Base-by-base conservation (phyloP, 768 basidiomycete genomes). In the Leccinum rimulosum region DNA sequence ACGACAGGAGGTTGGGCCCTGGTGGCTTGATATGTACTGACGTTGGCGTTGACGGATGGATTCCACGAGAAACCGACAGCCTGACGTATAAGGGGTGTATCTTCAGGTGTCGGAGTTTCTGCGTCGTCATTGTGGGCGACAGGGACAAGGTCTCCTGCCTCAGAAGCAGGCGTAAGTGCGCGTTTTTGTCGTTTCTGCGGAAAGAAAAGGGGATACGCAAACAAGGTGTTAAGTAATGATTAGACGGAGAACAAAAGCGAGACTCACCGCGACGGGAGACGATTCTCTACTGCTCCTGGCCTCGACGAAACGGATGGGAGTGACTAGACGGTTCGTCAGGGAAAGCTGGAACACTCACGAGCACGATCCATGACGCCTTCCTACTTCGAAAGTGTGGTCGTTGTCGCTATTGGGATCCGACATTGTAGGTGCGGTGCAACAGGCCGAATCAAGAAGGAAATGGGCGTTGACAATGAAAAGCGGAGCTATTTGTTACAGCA, bases 241-340 rank as follows among this genome's bases (percentile, higher is more conserved):
- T 43, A 19, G 59, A 43, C 15, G 22, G 43, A 50, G 33, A 10
- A 28, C n/a, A 55, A 31, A 33, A n/a, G 43, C 35, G n/a, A 22
- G 52, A 68, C 80, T 67, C 60, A 83, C 82, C 60, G 74, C 66
- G 54, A 64, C 72, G 49, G 82, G 82, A 40, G 84, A 84, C 22
- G 82, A 81, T 61, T 84, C 84, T 53, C 82, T 74, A 67, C 84
- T 85, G 68, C 82, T 86, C 62, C 84, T 86, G 58, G 19, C 53
- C 59, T 51, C 60, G 59, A 65, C 62, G 40, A 48, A 61, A 52
- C 50, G 9, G 0, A 6, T 7, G 33, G 14, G 43, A 35, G 49
- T 59, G 64, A 61, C 38, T 25, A 59, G 38, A 52, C 50, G 35
- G 50, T 52, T 31, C 30, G 28, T 22, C 33, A 25, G 54, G 22